Percentiles rank a stretch among this genome's conserved stretches.
These are phyloP conservation scores for Phialocephala subalpina DNA, from an alignment of 2,329 filamentous ascomycete genomes.

Conservation along the genomic window DNA sequence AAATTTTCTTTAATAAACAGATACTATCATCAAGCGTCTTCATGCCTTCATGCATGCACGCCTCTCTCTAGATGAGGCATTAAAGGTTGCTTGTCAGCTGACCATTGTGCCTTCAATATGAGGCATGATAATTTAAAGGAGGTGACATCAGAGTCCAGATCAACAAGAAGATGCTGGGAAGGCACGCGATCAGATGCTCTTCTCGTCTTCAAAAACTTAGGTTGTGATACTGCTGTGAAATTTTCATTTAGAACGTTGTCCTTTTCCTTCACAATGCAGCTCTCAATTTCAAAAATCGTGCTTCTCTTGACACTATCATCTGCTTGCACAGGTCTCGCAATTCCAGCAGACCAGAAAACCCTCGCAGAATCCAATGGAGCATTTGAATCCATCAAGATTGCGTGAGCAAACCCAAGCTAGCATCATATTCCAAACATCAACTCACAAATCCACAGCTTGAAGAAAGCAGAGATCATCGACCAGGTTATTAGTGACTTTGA, in stretches of 20 bases:
- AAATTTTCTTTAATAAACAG: neutral
- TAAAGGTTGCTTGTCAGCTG: neutral
- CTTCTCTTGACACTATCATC: constrained; percentile 8
- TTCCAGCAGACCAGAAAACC: constrained; percentile 25
- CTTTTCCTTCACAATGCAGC: constrained; percentile 17
- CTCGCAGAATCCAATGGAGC: constrained; percentile 36
- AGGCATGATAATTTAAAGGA: neutral
- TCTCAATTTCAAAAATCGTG: neutral
- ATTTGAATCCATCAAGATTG: constrained; percentile 23
- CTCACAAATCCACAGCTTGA: constrained; percentile 34
- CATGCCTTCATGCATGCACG: neutral
- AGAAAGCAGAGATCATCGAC: constrained; percentile 36
- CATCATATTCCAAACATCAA: neutral
- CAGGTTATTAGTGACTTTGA: constrained; percentile 63
- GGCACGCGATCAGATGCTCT: neutral
- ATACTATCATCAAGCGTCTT: neutral
- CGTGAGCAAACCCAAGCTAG: constrained; percentile 11
- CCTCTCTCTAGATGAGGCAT: neutral
- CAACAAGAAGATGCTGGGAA: constrained; percentile 7
- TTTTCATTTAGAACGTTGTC: neutral
- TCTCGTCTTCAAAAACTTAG: neutral
- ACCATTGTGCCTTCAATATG: neutral
- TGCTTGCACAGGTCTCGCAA: constrained; percentile 11
- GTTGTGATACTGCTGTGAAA: neutral
- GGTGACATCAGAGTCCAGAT: constrained; percentile 17